Conservation (phyloP, 805 yeast species). For the Suhomyces tanzawaensis region DNA sequence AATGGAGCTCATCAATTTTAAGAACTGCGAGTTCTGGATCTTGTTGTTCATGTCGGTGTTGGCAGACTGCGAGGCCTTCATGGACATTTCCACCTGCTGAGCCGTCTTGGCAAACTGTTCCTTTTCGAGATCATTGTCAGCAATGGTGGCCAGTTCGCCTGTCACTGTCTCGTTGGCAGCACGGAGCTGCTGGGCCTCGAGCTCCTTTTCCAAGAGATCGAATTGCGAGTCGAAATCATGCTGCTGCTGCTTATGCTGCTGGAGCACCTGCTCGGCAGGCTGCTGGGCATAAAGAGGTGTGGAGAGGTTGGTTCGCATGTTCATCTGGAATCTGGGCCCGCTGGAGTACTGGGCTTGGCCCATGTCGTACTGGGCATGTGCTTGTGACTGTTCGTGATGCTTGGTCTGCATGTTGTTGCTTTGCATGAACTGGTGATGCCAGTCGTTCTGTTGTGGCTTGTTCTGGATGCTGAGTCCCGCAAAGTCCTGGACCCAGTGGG, state of each 20-base stretch:
- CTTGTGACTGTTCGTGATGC: neutral
- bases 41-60: constrained; percentile 22
- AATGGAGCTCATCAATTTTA: constrained; percentile 40
- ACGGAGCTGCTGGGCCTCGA: constrained; percentile 13
- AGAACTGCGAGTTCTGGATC: constrained; percentile 34
- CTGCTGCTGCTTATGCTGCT: constrained; percentile 3
- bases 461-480: constrained; percentile 20
- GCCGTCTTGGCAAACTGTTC: constrained; percentile 42
- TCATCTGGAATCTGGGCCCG: constrained; percentile 11
- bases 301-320: constrained; percentile 19
- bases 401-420: constrained; percentile 7
- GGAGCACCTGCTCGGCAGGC: constrained; percentile 2
- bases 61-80: constrained; percentile 9
- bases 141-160: neutral
- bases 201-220: constrained; percentile 31
- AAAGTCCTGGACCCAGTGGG: constrained; percentile 32
- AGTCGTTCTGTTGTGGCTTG: constrained; percentile 13
- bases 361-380: neutral
- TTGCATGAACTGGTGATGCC: constrained; percentile 28
- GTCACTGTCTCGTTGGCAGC: constrained; percentile 6
- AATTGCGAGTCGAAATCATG: constrained; percentile 30
- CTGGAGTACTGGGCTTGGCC: constrained; percentile 5
- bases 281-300: constrained; percentile 12
- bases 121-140: constrained; percentile 22
- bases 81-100: constrained; percentile 29